phyloP scores from a whole-genome alignment of 129 eudicot species.

The Escallonia rubra region DNA sequence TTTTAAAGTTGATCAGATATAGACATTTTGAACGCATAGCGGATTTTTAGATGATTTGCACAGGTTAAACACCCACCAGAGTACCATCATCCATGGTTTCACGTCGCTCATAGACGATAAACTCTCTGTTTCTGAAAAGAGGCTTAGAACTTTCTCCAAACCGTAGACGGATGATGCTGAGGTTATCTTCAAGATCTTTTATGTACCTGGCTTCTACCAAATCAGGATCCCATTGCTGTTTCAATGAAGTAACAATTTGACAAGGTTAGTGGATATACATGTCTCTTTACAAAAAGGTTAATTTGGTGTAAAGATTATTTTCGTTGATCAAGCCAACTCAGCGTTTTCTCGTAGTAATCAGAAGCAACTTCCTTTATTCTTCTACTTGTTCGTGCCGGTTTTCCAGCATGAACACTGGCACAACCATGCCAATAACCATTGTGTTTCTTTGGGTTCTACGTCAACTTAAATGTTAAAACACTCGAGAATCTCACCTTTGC shows the following conservation, averaged over 20 bases:
- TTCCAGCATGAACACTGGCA: too few relatives aligned
- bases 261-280: neutral
- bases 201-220: conserved; percentile 87
- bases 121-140: conserved; percentile 83
- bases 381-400: too few relatives aligned
- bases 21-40: neutral
- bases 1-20: neutral
- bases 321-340: too few relatives aligned
- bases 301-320: too few relatives aligned
- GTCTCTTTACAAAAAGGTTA: neutral
- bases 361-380: too few relatives aligned
- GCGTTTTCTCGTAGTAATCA: too few relatives aligned
- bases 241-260: neutral
- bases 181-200: conserved; percentile 79
- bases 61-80: conserved; percentile 34
- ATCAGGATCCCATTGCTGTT: conserved; percentile 94
- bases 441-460: too few relatives aligned
- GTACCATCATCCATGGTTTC: conserved; percentile 98
- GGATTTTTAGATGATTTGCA: neutral
- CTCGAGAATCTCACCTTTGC: conserved; percentile 54
- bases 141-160: conserved; percentile 87
- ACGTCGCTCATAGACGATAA: conserved; percentile 86
- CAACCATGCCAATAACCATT: too few relatives aligned
- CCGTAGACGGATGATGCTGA: conserved; percentile 67
- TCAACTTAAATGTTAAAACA: too few relatives aligned